Percentiles rank a stretch among this genome's conserved stretches.
Evolutionary conservation across 345 rosid species (phyloP).

Genomic region (Pistacia vera): DNA sequence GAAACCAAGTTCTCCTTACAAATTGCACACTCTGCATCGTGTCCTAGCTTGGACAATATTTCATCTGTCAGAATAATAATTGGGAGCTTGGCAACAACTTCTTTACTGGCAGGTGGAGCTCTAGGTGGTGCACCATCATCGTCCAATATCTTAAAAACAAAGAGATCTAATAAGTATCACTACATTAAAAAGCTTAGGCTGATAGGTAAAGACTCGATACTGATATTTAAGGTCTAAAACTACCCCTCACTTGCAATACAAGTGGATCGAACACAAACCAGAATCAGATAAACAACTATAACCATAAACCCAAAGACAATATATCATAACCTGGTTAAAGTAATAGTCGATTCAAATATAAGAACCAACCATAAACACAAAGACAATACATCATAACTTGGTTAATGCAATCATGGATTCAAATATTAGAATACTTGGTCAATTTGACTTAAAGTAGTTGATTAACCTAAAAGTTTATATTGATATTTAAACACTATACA

Average conservation of each 20-base stretch:
- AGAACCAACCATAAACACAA: too few relatives aligned
- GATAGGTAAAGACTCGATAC: background rate
- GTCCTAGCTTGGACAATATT: conserved; percentile 59
- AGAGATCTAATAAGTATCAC: conserved; percentile 9
- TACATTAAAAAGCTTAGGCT: background rate
- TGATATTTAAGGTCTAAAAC: background rate
- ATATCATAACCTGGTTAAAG: background rate
- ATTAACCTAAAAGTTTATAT: too few relatives aligned
- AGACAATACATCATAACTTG: background rate
- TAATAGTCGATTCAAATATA: background rate
- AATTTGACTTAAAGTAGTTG: background rate
- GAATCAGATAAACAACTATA: background rate
- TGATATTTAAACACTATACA: too few relatives aligned
- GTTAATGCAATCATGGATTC: background rate
- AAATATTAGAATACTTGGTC: background rate
- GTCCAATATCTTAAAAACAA: conserved; percentile 43
- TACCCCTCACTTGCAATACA: background rate
- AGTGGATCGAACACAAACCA: background rate
- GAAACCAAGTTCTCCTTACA: conserved; percentile 79
- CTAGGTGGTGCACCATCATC: conserved; percentile 51
- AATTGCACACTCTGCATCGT: conserved; percentile 84
- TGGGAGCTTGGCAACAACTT: conserved; percentile 88
- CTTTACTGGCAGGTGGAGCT: conserved; percentile 96
- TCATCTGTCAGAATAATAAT: conserved; percentile 63
- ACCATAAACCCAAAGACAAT: too few relatives aligned